A percentile compares a stretch with the other conserved stretches of the same genome.
Conservation (phyloP, 2,329 filamentous ascomycete genomes). For the Fusarium torulosum region DNA sequence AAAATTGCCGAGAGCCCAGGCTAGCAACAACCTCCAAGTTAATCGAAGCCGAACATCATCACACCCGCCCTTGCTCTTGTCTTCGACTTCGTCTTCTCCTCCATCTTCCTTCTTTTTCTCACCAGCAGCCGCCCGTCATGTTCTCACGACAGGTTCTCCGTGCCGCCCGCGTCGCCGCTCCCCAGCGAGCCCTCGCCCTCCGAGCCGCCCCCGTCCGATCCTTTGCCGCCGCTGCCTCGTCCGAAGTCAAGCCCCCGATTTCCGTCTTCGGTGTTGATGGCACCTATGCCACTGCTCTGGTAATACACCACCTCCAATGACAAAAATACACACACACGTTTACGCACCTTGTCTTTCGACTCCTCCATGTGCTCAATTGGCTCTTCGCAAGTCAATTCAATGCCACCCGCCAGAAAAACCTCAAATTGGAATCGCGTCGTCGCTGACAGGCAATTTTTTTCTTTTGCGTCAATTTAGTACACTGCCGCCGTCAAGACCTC, state of each 20-base stretch:
- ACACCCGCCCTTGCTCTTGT: constrained; percentile 21
- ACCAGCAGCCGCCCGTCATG: constrained; percentile 57
- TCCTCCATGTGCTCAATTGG: constrained; percentile 38
- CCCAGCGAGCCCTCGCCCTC: constrained; percentile 65
- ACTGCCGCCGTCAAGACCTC: constrained; percentile 92
- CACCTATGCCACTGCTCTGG: constrained; percentile 98
- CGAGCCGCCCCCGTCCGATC: constrained; percentile 72
- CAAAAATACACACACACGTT: not conserved
- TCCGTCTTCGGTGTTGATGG: constrained; percentile 96
- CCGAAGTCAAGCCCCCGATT: constrained; percentile 84
- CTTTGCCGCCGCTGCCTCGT: constrained; percentile 80
- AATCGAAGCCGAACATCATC: constrained; percentile 46
- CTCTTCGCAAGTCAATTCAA: constrained; percentile 12
- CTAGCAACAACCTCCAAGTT: constrained; percentile 52
- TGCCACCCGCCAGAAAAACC: constrained; percentile 22
- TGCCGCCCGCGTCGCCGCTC: constrained; percentile 68
- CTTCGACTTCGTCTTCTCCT: constrained; percentile 39
- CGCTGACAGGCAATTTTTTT: constrained; percentile 45
- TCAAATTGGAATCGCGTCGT: constrained; percentile 45
- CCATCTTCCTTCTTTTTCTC: constrained; percentile 16
- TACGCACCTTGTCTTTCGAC: constrained; percentile 13
- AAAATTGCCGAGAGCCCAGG: constrained; percentile 57
- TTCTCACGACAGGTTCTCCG: constrained; percentile 71
- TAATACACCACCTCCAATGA: constrained; percentile 64
- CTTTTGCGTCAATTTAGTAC: constrained; percentile 75